Evolutionary conservation across 225 moss, liverwort and hornwort genomes (phyloP).

Genomic region (Sphagnum contortum): DNA sequence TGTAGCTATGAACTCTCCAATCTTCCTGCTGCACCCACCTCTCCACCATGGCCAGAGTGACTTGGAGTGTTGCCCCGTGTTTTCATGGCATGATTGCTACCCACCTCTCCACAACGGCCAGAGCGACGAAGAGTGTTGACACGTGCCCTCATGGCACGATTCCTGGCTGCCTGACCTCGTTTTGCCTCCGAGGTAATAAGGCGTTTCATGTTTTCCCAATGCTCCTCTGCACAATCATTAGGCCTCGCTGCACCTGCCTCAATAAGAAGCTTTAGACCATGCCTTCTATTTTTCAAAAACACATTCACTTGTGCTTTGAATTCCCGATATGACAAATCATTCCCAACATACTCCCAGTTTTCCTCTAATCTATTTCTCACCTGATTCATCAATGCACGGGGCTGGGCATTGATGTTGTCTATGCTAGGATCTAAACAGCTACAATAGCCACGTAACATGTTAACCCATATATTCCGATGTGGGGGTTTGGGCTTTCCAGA

Average conservation of each 20-base stretch:
- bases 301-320: not conserved
- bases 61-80: no score
- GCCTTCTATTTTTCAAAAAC: not conserved
- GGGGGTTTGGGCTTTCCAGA: not conserved
- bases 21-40: not conserved
- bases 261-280: not conserved
- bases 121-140: not conserved
- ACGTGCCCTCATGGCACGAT: not conserved
- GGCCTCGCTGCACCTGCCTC: not conserved
- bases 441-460: not conserved
- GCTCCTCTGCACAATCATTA: not conserved
- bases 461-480: conserved; percentile 1
- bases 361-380: not conserved
- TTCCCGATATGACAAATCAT: not conserved
- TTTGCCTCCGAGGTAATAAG: not conserved
- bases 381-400: not conserved
- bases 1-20: not conserved
- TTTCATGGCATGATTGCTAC: no score
- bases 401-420: conserved; percentile 1
- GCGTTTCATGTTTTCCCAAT: not conserved
- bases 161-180: not conserved
- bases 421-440: not conserved
- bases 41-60: not conserved
- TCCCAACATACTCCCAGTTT: not conserved
- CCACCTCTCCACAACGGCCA: not conserved